Percentiles rank a stretch among this genome's conserved stretches.
These are phyloP conservation scores for Aurantiochytrium sp. DNA, from an alignment of 108 stramenopile genomes.

Conservation along the genomic window DNA sequence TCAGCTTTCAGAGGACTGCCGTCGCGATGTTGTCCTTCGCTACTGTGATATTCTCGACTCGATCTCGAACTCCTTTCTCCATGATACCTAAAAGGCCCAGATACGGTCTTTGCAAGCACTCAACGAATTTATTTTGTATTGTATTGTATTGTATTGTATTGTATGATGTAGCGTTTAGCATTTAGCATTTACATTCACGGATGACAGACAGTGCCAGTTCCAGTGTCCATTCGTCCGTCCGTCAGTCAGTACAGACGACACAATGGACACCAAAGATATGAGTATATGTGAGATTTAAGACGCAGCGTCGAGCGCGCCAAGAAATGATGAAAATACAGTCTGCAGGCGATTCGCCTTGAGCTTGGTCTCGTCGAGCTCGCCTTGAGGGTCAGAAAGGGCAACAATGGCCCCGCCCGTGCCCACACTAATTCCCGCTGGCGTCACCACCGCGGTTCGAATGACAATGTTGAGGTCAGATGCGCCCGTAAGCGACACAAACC, in stretches of 20 bases:
- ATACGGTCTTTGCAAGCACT: too few relatives aligned
- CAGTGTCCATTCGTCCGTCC: too few relatives aligned
- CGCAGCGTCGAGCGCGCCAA: background rate
- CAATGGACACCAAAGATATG: too few relatives aligned
- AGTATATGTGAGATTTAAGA: too few relatives aligned
- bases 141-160: too few relatives aligned
- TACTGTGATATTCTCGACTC: constrained; percentile 8
- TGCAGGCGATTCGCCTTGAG: constrained; percentile 58
- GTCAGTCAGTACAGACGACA: too few relatives aligned
- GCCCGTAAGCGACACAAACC: constrained; percentile 71
- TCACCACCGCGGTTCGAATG: constrained; percentile 81
- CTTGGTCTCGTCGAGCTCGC: constrained; percentile 86
- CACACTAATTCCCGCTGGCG: constrained; percentile 58
- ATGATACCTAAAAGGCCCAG: too few relatives aligned
- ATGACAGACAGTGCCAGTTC: too few relatives aligned
- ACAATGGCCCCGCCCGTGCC: constrained; percentile 92
- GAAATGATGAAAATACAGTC: background rate
- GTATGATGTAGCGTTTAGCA: too few relatives aligned
- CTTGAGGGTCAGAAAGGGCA: constrained; percentile 70
- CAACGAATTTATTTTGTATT: too few relatives aligned
- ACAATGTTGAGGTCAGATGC: constrained; percentile 71
- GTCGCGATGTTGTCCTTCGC: background rate
- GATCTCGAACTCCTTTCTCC: background rate
- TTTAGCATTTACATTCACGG: too few relatives aligned
- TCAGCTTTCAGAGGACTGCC: background rate